phyloP scores from a whole-genome alignment of 352 stramenopile genomes.

The Phytophthora gonapodyides region DNA sequence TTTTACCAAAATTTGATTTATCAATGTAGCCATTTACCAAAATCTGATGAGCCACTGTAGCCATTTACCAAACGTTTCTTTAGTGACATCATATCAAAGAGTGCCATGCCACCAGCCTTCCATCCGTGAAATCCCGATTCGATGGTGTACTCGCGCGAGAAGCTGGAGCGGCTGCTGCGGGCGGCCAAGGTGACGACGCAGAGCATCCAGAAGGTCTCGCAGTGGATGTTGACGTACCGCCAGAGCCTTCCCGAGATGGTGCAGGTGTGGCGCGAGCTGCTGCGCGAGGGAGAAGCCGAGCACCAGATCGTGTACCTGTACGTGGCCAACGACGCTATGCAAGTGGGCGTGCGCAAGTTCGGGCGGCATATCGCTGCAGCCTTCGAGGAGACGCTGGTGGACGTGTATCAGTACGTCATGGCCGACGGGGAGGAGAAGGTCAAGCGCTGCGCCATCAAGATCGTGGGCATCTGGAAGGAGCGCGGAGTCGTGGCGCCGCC shows the following conservation, averaged over 20 bases:
- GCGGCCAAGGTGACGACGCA: conserved; percentile 79
- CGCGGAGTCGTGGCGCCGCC: conserved; percentile 57
- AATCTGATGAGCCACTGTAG: too few species aligned
- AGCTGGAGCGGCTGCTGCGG: conserved; percentile 68
- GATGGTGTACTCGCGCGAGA: conserved; percentile 53
- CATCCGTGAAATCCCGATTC: not conserved
- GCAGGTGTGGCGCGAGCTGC: conserved; percentile 54
- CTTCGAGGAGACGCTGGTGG: conserved; percentile 65
- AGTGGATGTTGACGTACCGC: conserved; percentile 78
- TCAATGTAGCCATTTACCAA: too few species aligned
- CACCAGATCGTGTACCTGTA: conserved; percentile 88
- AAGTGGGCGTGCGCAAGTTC: conserved; percentile 82
- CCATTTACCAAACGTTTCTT: too few species aligned
- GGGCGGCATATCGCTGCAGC: conserved; percentile 66
- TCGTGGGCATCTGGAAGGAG: conserved; percentile 88
- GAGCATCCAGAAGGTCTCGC: conserved; percentile 81
- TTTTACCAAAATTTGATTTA: too few species aligned
- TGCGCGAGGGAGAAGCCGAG: conserved; percentile 51
- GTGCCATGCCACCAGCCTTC: not conserved
- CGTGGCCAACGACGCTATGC: conserved; percentile 87
- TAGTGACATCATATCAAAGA: not conserved
- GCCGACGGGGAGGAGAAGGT: conserved; percentile 71
- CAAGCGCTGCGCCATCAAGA: conserved; percentile 85
- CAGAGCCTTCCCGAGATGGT: conserved; percentile 67
- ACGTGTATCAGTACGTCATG: conserved; percentile 74